A percentile compares a stretch with the other conserved stretches of the same genome.
Conservation (phyloP, 257 asterid genomes). For the Voacanga thouarsii region DNA sequence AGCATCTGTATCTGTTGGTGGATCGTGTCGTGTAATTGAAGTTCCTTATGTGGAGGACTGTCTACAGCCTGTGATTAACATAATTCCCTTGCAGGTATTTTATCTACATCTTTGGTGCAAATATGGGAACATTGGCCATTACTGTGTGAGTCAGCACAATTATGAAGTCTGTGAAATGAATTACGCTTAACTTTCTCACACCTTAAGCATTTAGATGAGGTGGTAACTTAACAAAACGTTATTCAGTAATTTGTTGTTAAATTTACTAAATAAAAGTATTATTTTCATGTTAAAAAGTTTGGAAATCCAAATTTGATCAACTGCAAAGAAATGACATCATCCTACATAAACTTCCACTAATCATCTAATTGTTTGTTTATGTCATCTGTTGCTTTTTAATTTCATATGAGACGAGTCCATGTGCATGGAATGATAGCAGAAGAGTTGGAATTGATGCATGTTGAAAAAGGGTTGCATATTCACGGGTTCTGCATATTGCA, state of each 20-base stretch:
- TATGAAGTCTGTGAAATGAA: background rate
- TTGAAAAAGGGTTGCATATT: too few relatives aligned
- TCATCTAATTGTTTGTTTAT: background rate
- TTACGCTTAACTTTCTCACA: background rate
- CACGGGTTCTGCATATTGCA: too few relatives aligned
- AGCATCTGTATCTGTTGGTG: constrained; percentile 70
- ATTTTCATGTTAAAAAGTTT: background rate
- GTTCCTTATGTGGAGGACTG: constrained; percentile 93
- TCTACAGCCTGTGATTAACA: constrained; percentile 87
- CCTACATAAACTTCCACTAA: background rate
- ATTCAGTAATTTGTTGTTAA: background rate
- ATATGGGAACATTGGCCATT: background rate
- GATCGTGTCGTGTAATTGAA: constrained; percentile 88
- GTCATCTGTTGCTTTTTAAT: background rate
- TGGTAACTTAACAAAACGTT: background rate
- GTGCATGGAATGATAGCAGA: too few relatives aligned
- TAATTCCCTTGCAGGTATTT: constrained; percentile 89
- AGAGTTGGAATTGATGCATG: too few relatives aligned
- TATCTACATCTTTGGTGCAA: background rate
- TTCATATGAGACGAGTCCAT: background rate
- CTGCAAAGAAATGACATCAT: background rate
- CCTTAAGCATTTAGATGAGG: background rate
- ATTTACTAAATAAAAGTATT: background rate
- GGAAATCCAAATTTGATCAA: background rate
- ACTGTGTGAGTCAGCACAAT: background rate